Evolutionary conservation across 2,329 filamentous ascomycete genomes (phyloP).

Genomic region (Fusarium ramigenum): DNA sequence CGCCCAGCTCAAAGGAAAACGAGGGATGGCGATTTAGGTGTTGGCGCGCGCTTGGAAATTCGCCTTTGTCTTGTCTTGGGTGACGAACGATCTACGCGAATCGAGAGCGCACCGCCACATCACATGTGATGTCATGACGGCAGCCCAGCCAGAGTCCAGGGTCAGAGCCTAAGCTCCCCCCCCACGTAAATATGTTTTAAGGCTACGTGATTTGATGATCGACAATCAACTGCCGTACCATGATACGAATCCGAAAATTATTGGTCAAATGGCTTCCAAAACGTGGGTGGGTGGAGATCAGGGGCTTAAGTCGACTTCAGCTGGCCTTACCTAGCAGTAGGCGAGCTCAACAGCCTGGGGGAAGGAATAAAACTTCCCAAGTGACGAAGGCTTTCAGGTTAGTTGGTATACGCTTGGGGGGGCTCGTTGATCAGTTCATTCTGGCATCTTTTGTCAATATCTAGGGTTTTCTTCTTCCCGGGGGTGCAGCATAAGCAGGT

Average conservation of each 20-base stretch:
- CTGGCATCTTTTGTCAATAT: neutral
- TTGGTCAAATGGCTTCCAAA: neutral
- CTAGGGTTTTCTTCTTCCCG: neutral
- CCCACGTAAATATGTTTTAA: slow-evolving; percentile 5
- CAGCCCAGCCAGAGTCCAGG: slow-evolving; percentile 10
- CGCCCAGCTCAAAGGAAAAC: slow-evolving; percentile 14
- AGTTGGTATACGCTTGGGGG: neutral
- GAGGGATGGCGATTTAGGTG: slow-evolving; percentile 18
- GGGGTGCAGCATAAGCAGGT: neutral
- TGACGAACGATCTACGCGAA: slow-evolving; percentile 18
- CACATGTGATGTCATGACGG: slow-evolving; percentile 47
- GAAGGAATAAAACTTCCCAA: neutral
- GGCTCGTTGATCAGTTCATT: neutral
- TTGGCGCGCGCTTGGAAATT: slow-evolving; percentile 41
- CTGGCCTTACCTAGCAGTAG: neutral
- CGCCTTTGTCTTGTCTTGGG: slow-evolving; percentile 35
- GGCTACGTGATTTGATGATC: slow-evolving; percentile 22
- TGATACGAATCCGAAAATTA: slow-evolving; percentile 26
- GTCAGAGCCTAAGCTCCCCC: neutral
- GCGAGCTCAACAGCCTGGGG: neutral
- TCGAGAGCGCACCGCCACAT: slow-evolving; percentile 46
- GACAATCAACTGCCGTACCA: slow-evolving; percentile 28
- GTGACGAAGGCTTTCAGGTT: neutral
- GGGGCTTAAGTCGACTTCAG: slow-evolving; percentile 16
- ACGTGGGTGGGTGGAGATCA: neutral